A percentile compares a stretch with the other conserved stretches of the same genome.
These are phyloP conservation scores for Lignosus rhinocerotis DNA, from an alignment of 1,284 basidiomycete species.

Conservation along the genomic window DNA sequence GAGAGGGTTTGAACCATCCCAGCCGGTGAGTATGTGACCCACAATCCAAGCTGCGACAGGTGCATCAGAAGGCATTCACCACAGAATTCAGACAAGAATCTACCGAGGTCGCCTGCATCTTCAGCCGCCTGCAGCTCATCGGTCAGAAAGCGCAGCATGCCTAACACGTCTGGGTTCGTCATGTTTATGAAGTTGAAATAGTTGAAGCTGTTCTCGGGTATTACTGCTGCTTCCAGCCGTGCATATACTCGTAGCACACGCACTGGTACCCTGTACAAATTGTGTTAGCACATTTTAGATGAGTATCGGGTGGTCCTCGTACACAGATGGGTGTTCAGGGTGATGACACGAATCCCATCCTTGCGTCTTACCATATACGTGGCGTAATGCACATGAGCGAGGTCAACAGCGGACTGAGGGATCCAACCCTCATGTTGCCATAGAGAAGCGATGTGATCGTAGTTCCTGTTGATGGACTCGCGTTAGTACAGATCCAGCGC, in stretches of 20 bases:
- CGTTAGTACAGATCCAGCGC: too few species aligned
- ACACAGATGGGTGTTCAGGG: conserved; percentile 79
- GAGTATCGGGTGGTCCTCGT: conserved; percentile 28
- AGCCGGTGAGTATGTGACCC: conserved; percentile 77
- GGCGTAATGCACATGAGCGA: conserved; percentile 70
- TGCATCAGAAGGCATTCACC: not conserved
- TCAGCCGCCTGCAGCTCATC: conserved; percentile 81
- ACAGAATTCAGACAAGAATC: not conserved
- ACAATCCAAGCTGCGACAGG: conserved; percentile 69
- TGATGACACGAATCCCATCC: conserved; percentile 73
- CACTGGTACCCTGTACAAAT: conserved; percentile 48
- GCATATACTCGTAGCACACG: conserved; percentile 8
- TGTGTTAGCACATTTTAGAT: not conserved
- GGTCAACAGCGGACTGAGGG: conserved; percentile 52
- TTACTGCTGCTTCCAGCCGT: not conserved
- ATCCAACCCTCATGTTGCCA: conserved; percentile 79
- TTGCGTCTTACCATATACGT: conserved; percentile 71
- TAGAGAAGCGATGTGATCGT: conserved; percentile 67
- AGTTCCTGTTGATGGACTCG: conserved; percentile 51
- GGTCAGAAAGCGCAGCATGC: conserved; percentile 78
- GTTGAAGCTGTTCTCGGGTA: conserved; percentile 52
- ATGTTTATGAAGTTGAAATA: conserved; percentile 80
- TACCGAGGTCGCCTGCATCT: conserved; percentile 67
- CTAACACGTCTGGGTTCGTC: conserved; percentile 67
- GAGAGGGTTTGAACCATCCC: conserved; percentile 70